Conservation (phyloP, 1,284 basidiomycete species). For the Chalciporus piperatoides region DNA sequence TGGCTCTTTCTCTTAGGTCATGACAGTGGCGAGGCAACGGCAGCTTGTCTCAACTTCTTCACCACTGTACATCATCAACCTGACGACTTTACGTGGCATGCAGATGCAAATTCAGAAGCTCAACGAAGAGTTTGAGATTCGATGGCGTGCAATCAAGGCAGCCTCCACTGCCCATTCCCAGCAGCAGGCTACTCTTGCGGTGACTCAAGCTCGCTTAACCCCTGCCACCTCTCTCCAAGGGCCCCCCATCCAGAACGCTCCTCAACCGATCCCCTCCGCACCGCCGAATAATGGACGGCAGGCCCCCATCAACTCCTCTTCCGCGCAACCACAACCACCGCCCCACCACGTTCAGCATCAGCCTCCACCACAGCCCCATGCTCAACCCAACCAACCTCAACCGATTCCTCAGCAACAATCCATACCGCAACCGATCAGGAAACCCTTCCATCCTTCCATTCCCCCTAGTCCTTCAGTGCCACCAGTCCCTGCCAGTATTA, state of each 20-base stretch:
- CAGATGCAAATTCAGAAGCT: constrained; percentile 41
- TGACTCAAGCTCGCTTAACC: constrained; percentile 12
- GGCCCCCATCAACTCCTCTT: constrained; percentile 16
- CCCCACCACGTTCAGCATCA: constrained; percentile 21
- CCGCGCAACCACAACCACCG: constrained; percentile 20
- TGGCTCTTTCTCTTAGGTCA: constrained; percentile 37
- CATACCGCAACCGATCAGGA: constrained; percentile 26
- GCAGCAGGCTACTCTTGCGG: constrained; percentile 7
- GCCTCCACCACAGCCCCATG: constrained; percentile 14
- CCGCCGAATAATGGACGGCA: constrained; percentile 19
- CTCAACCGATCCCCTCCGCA: constrained; percentile 7
- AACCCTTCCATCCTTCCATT: constrained; percentile 13
- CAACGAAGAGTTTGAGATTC: constrained; percentile 38
- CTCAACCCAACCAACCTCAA: constrained; percentile 13
- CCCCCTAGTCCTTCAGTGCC: constrained; percentile 25
- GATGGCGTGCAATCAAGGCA: constrained; percentile 24
- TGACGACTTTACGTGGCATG: constrained; percentile 47
- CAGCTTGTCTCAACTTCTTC: constrained; percentile 39
- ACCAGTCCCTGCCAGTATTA: constrained; percentile 21
- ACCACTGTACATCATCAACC: constrained; percentile 49
- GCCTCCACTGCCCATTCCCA: constrained; percentile 11
- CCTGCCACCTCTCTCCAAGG: constrained; percentile 7
- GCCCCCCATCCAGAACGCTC: constrained; percentile 19
- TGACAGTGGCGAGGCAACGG: constrained; percentile 51
- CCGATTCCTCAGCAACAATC: constrained; percentile 11